Evolutionary conservation across 495 filamentous ascomycete species (phyloP), one percentile per base, ranked within the genome.

Genomic region (Xylaria longipes): DNA sequence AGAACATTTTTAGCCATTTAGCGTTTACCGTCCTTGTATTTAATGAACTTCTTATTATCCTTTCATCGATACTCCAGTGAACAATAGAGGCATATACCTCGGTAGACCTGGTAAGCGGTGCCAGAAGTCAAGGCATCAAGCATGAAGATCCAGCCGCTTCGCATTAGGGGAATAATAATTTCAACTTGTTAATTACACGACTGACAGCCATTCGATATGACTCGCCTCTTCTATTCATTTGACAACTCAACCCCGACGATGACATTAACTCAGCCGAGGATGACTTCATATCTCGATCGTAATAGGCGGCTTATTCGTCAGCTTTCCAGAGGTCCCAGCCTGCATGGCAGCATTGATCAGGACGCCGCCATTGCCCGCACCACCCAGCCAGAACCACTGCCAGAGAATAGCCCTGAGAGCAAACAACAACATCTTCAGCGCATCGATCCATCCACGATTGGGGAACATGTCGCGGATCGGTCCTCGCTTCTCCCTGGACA

Each of bases 261-360:
- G 7, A 15, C n/a, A 2, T 3, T 25, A 14, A 37, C 5, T 57
- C 17, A 15, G 45, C 6, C 9, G 9, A 9, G n/a, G 27, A 22
- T 15, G 1, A n/a, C 12, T 60, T 68, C 91, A 86, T n/a, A 93
- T 84, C 77, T 91, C 87, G 5, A 90, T 86, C 29, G 77, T 77
- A 22, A 79, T 52, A 56, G 77, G 77, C 14, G 67, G 25, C 58
- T 82, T 79, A 76, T 93, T 94, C 17, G 84, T 81, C 71, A 96
- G 77, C 74, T 85, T 86, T 5, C 90, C 91, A 12, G 88, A 91
- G 64, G 87, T 89, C 15, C 87, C 84, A 79, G 91, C 88, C 83
- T 92, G 91, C 74, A 93, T 87, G 1, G 92, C 87, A 3, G 93
- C 93, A 81, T 97, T 97, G 11, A 95, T 87, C 87, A 96, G 84